Percentiles rank a stretch among this genome's conserved stretches.
Evolutionary conservation across 2,329 filamentous ascomycete species (phyloP).

Genomic region (Exophiala sideris): DNA sequence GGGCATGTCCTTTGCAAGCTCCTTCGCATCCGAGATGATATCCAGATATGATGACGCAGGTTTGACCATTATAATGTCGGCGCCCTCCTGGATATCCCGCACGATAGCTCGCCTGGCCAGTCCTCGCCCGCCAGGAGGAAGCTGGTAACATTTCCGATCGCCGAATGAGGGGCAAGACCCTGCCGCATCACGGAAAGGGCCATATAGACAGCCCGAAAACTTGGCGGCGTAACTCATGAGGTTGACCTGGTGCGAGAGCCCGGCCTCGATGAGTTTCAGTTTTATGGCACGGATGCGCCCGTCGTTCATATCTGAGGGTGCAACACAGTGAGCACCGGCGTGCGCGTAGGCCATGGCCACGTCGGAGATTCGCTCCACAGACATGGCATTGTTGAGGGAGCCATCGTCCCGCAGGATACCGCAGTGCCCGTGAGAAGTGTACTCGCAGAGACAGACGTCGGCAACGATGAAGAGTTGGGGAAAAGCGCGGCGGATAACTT

Average conservation of each 20-base stretch:
- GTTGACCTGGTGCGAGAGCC: slow-evolving; percentile 83
- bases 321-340: slow-evolving; percentile 93
- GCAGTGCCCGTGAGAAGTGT: slow-evolving; percentile 96
- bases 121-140: slow-evolving; percentile 86
- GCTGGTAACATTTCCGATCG: slow-evolving; percentile 93
- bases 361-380: slow-evolving; percentile 90
- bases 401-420: slow-evolving; percentile 93
- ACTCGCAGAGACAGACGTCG: slow-evolving; percentile 97
- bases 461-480: slow-evolving; percentile 86
- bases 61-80: slow-evolving; percentile 99
- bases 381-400: slow-evolving; percentile 85
- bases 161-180: slow-evolving; percentile 89
- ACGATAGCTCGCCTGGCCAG: slow-evolving; percentile 86
- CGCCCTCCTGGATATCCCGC: slow-evolving; percentile 87
- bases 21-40: slow-evolving; percentile 96
- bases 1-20: slow-evolving; percentile 85
- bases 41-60: slow-evolving; percentile 93
- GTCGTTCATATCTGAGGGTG: slow-evolving; percentile 98
- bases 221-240: slow-evolving; percentile 99
- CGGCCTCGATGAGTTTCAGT: slow-evolving; percentile 92
- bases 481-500: slow-evolving; percentile 77
- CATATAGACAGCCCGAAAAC: slow-evolving; percentile 94
- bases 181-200: slow-evolving; percentile 93
- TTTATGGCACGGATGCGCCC: slow-evolving; percentile 96
- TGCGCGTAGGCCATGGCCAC: slow-evolving; percentile 97